phyloP scores from a whole-genome alignment of 805 yeast species.

The Candida bentonensis region DNA sequence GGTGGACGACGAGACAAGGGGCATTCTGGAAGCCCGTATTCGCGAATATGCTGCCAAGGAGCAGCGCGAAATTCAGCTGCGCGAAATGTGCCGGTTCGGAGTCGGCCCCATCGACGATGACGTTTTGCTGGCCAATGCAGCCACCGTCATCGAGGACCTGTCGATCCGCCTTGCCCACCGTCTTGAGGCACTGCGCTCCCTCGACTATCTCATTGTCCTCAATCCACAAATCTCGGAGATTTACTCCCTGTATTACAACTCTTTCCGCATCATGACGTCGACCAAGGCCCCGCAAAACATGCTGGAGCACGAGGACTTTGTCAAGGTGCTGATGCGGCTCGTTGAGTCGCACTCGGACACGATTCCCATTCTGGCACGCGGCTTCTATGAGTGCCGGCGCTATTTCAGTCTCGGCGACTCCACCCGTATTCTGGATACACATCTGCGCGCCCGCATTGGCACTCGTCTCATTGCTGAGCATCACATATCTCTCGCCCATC shows the following conservation, averaged over 20 bases:
- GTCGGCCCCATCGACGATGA: constrained; percentile 9
- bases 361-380: constrained; percentile 65
- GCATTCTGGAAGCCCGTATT: neutral
- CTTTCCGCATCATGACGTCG: constrained; percentile 39
- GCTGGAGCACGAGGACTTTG: constrained; percentile 41
- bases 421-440: constrained; percentile 54
- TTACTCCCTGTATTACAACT: constrained; percentile 56
- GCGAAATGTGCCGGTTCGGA: constrained; percentile 11
- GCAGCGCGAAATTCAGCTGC: constrained; percentile 12
- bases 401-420: constrained; percentile 34
- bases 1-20: neutral
- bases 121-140: constrained; percentile 20
- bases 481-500: constrained; percentile 50
- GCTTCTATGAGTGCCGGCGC: constrained; percentile 53
- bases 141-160: constrained; percentile 13
- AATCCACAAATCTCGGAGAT: constrained; percentile 78
- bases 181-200: constrained; percentile 48
- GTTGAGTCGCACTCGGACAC: constrained; percentile 75
- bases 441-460: constrained; percentile 70
- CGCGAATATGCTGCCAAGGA: neutral
- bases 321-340: constrained; percentile 39
- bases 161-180: constrained; percentile 44
- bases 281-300: constrained; percentile 31
- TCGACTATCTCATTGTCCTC: constrained; percentile 74
- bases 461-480: constrained; percentile 82